Base-by-base conservation (phyloP, 148 eudicot genomes). In the Polygonum aviculare region DNA sequence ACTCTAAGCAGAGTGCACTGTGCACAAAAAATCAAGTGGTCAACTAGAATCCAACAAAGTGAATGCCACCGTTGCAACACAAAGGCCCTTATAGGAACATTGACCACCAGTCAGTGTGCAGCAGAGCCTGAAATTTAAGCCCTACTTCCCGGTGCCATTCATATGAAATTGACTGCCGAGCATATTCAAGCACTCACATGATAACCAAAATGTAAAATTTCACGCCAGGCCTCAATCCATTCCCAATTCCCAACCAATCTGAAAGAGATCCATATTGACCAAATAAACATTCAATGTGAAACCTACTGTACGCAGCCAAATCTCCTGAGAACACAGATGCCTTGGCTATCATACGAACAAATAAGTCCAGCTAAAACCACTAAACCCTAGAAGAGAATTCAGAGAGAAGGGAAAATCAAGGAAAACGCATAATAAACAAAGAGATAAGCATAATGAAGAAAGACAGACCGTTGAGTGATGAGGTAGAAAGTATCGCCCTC, bases 401-500 rank as follows among this genome's bases (percentile, higher is more conserved):
- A 67, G 38, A 60, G 5, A 15, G 69, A 26, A 26, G 38, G 16
- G 38, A 60, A 12, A 67, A 67, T 63, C 40, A 63, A 26, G 31
- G 31, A 26, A 26, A 26, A 26, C 31, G 31, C 31, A 26, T 26
- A 26, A 26, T 26, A 26, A 26, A 54, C 10, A 2, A 22, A 36
- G 75, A 51, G 75, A 50, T 16, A 57, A 57, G 21, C 55, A 14
- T 51, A 9, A 57, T 19, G 40, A 9, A 39, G 1, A 18, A 75
- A 54, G 47, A 51, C 55, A 3, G n/a, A 82, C 98, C 94, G 82
- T 76, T 86, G 92, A 80, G 89, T 89, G 83, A 94, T 87, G 78
- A 94, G 81, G 78, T 86, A 94, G 81, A 90, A 92, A 36, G 85
- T 85, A 67, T 92, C 98, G 81, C 96, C 98, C 74, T 83, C 88